Percentiles rank a stretch among this genome's conserved stretches.
phyloP scores from a whole-genome alignment of 208 protist species.

The Leishmania arabica region DNA sequence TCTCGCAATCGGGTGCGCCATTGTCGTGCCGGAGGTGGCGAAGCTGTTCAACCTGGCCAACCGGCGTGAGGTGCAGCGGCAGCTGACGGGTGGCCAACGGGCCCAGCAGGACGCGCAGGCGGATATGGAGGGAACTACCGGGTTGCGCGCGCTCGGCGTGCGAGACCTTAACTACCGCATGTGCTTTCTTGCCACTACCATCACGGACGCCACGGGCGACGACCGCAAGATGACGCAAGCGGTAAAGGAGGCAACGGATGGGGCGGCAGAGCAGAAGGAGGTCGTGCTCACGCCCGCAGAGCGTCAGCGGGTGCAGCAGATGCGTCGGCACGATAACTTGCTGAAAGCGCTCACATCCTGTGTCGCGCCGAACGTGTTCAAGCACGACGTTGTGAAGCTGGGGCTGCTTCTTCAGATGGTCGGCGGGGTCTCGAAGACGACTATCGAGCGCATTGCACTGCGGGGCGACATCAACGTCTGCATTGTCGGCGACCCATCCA shows the following conservation, averaged over 20 bases:
- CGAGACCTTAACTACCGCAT: slow-evolving; percentile 98
- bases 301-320: slow-evolving; percentile 74
- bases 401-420: slow-evolving; percentile 99
- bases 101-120: slow-evolving; percentile 84
- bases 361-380: slow-evolving; percentile 96
- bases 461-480: slow-evolving; percentile 99
- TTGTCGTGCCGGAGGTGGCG: slow-evolving; percentile 98
- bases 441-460: slow-evolving; percentile 93
- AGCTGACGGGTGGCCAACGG: slow-evolving; percentile 77
- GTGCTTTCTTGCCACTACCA: slow-evolving; percentile 96
- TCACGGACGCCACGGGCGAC: slow-evolving; percentile 85
- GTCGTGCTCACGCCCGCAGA: slow-evolving; percentile 78
- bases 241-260: slow-evolving; percentile 66
- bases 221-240: slow-evolving; percentile 89
- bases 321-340: slow-evolving; percentile 75
- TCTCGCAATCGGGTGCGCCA: slow-evolving; percentile 95
- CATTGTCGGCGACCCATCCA: slow-evolving; percentile 99
- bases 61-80: slow-evolving; percentile 84
- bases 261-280: slow-evolving; percentile 29
- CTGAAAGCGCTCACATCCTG: slow-evolving; percentile 91
- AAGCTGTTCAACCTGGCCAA: slow-evolving; percentile 90
- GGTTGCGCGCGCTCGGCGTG: slow-evolving; percentile 97
- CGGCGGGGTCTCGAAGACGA: slow-evolving; percentile 98
- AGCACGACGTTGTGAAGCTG: slow-evolving; percentile 98
- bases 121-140: slow-evolving; percentile 93